Conservation (phyloP, 805 yeast species). For the Saturnispora bothae region DNA sequence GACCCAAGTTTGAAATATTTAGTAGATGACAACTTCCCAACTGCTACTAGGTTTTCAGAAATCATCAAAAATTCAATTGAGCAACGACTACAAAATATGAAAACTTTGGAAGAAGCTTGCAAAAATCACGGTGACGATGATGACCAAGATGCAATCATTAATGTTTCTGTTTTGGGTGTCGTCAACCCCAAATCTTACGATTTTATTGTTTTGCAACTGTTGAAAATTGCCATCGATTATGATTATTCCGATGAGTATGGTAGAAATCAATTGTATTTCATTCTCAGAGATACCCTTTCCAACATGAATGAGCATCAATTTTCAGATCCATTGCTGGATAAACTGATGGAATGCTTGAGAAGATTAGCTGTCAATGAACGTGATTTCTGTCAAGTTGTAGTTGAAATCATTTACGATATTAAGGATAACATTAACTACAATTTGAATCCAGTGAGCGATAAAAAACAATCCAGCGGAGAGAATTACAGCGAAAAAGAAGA, state of each 20-base stretch:
- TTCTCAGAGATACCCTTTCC: slow-evolving; percentile 48
- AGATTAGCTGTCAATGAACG: slow-evolving; percentile 67
- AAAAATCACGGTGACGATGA: slow-evolving; percentile 18
- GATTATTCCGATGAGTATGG: slow-evolving; percentile 91
- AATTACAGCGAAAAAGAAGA: slow-evolving; percentile 1
- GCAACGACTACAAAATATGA: slow-evolving; percentile 28
- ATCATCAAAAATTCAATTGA: slow-evolving; percentile 46
- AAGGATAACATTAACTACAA: slow-evolving; percentile 50
- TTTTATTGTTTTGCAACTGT: slow-evolving; percentile 64
- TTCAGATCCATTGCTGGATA: slow-evolving; percentile 41
- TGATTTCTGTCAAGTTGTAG: slow-evolving; percentile 73
- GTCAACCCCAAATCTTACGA: slow-evolving; percentile 51
- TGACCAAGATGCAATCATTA: slow-evolving; percentile 12
- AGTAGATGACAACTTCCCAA: slow-evolving; percentile 68
- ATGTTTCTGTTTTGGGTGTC: slow-evolving; percentile 19
- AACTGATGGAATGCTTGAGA: slow-evolving; percentile 54
- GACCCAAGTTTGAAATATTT: slow-evolving; percentile 40
- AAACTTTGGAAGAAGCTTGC: slow-evolving; percentile 8
- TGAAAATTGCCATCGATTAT: slow-evolving; percentile 54
- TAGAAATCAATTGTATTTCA: slow-evolving; percentile 60
- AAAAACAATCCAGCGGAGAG: background rate
- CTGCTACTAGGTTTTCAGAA: slow-evolving; percentile 59
- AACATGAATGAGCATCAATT: slow-evolving; percentile 34
- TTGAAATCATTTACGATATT: slow-evolving; percentile 80
- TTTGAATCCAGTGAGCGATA: slow-evolving; percentile 10